A percentile compares a stretch with the other conserved stretches of the same genome.
phyloP scores from a whole-genome alignment of 1,139 yeast species.

The Meyerozyma guilliermondii region DNA sequence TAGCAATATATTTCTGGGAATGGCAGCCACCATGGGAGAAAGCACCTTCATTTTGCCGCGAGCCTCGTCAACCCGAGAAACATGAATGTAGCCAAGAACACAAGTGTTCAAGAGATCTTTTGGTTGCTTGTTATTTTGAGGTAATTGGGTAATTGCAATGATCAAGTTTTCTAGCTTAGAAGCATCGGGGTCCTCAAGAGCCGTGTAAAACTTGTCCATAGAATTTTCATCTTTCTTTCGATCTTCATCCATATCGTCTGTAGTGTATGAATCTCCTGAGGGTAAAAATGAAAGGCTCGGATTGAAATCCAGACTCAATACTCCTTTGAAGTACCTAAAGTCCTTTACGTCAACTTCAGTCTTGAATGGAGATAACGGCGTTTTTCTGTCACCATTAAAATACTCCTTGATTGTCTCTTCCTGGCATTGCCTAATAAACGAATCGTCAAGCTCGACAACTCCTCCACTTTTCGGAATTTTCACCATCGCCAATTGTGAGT shows the following conservation, averaged over 20 bases:
- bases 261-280: constrained; percentile 41
- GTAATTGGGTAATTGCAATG: constrained; percentile 67
- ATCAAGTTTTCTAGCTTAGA: constrained; percentile 65
- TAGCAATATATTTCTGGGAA: constrained; percentile 65
- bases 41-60: constrained; percentile 68
- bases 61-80: constrained; percentile 53
- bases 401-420: constrained; percentile 78
- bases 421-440: constrained; percentile 64
- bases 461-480: constrained; percentile 74
- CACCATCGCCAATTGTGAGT: constrained; percentile 38
- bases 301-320: constrained; percentile 31
- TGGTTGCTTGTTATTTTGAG: constrained; percentile 41
- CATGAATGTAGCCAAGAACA: constrained; percentile 60
- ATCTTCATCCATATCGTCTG: constrained; percentile 16
- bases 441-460: constrained; percentile 65
- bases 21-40: constrained; percentile 81
- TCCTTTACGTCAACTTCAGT: constrained; percentile 38
- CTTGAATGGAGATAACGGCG: constrained; percentile 68
- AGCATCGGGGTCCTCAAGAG: constrained; percentile 43
- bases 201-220: constrained; percentile 29
- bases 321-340: constrained; percentile 34
- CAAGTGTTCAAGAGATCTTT: constrained; percentile 52
- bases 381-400: constrained; percentile 72
- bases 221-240: constrained; percentile 23
- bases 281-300: constrained; percentile 40